Base-by-base conservation (phyloP, 2,329 filamentous ascomycete genomes). In the Fusarium avenaceum region DNA sequence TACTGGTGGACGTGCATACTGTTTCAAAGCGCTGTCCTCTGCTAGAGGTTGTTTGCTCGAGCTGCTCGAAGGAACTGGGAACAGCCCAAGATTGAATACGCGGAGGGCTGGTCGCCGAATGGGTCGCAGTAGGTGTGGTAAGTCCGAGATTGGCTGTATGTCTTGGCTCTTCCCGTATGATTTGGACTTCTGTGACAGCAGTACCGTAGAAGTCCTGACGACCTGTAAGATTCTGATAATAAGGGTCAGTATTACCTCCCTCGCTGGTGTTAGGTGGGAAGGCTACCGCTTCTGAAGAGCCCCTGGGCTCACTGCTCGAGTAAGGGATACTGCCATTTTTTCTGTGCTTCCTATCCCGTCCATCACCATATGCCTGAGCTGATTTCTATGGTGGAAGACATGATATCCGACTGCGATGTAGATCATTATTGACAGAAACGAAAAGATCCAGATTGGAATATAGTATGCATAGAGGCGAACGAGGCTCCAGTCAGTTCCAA, bases 391-490 rank as follows among this genome's bases (percentile, higher is more conserved):
- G 56, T 85, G 85, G 67, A 89, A 88, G 13, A 89, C 86, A 30
- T 86, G 84, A 66, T 85, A 87, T 22, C 86, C 86, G 38, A 89
- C 85, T 2, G 84, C 84, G 10, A 85, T 70, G 68, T 89, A 88
- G 35, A 88, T 87, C 65, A 84, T 67, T 20, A 83, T 80, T 0
- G 86, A 88, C 19, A 86, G 68, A 19, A 85, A 74, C 43, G 87
- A 87, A 72, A 86, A 89, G 11, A 84, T 77, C 86, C 86, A 89
- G 39, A 89, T 87, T 2, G 86, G 86, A 20, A 88, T 80, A 72
- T 89, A 89, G 72, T 88, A 89, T 13, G 85, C 84, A 70, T 84
- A 88, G 15, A 89, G 86, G 19, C 86, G 85, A 20, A 88, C 79
- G 33, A 82, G 77, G 54, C 83, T 85, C 83, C 83, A 87, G 39